Base-by-base conservation (phyloP, 148 eudicot genomes). In the Camellia granthamiana region DNA sequence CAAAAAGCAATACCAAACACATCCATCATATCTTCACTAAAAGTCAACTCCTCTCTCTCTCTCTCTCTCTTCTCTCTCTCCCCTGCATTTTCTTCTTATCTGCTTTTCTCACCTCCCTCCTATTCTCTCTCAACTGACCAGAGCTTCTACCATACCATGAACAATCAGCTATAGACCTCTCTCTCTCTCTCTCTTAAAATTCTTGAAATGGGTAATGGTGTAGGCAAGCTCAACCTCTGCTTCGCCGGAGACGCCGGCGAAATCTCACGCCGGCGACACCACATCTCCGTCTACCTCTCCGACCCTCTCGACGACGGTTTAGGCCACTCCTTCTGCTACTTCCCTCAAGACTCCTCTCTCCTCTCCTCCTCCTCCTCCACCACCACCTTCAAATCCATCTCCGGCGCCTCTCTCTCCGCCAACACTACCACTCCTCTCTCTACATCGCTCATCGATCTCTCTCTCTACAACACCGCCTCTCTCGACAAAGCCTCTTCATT, bases 341-440 rank as follows among this genome's bases (percentile, higher is more conserved):
- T 90, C 59, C 77, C 79, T 5, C 87, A 88, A 4, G 89, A 90
- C 59, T 79, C 87, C 7, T 46, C 71, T 42, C 60, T 16, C 3
- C 42, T 72, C 8, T 49, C 74, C 0, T 76, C 83, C 46, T 47
- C 59, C 15, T 61, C 77, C 46, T 41, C n/a, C 52, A 44, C 60
- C 80, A 41, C 91, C 70, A 71, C 87, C 70, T 85, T 90, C 68
- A 83, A 83, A 2, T 82, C 91, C 0, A 91, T 91, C 72, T 91
- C 95, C 80, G 95, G 95, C 66, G 95, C 92, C 19, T 90, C 95
- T 19, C 78, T 91, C 69, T 81, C 86, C 44, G 95, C 95, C 76
- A 91, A 91, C 85, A 80, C 89, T 19, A 84, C 89, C 10, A 91
- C 94, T 0, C 87, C 91, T 5, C 88, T 88, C 54, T 88, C 94